Conservation (phyloP, 2,329 filamentous ascomycete species). For the Emergomyces africanus region DNA sequence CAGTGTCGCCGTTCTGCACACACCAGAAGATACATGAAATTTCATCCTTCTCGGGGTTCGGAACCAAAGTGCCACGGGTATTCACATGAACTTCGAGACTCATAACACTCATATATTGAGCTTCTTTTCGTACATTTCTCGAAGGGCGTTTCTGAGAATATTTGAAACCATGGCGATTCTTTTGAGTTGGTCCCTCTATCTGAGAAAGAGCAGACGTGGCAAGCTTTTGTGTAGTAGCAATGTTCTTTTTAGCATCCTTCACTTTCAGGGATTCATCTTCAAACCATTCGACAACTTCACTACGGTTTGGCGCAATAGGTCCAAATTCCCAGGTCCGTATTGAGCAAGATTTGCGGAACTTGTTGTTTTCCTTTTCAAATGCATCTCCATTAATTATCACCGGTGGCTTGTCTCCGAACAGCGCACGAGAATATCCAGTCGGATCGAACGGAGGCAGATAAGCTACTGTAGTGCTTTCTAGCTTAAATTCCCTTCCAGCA, state of each 20-base stretch:
- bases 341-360: constrained; percentile 45
- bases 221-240: constrained; percentile 12
- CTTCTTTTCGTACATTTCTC: constrained; percentile 67
- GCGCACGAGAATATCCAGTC: constrained; percentile 43
- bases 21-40: constrained; percentile 86
- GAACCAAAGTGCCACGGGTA: constrained; percentile 63
- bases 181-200: constrained; percentile 78
- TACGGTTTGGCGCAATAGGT: constrained; percentile 53
- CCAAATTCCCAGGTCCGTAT: constrained; percentile 67
- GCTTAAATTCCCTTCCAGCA: constrained; percentile 70
- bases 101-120: constrained; percentile 94
- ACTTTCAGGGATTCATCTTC: constrained; percentile 24
- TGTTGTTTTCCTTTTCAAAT: constrained; percentile 39
- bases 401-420: constrained; percentile 40
- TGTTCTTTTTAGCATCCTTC: constrained; percentile 6
- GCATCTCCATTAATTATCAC: constrained; percentile 38
- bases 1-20: constrained; percentile 60
- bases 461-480: constrained; percentile 61
- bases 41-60: constrained; percentile 84
- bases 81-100: constrained; percentile 88
- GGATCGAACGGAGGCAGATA: constrained; percentile 70
- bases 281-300: constrained; percentile 61
- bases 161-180: constrained; percentile 69
- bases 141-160: constrained; percentile 66
- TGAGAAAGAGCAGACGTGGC: constrained; percentile 49